Percentiles rank a stretch among this genome's conserved stretches.
Evolutionary conservation across 2,329 filamentous ascomycete genomes (phyloP).

Genomic region (Alternaria sp.): DNA sequence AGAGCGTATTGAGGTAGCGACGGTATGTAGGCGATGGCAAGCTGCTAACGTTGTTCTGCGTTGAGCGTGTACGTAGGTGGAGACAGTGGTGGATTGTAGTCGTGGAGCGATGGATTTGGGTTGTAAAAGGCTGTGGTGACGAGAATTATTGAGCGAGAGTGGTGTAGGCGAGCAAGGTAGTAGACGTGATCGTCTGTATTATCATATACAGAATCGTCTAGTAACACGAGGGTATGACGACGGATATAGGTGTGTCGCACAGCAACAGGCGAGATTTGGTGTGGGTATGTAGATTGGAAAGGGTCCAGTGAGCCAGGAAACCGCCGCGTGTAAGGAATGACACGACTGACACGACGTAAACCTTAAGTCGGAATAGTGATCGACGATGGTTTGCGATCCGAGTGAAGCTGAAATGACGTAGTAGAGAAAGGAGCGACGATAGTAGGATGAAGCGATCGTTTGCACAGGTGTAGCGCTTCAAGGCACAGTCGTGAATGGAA

Average conservation of each 20-base stretch:
- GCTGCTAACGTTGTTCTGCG: not conserved
- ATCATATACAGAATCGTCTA: not conserved
- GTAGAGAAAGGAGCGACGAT: constrained; percentile 18
- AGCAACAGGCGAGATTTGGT: constrained; percentile 27
- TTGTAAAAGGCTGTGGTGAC: not conserved
- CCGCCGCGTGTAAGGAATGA: constrained; percentile 1
- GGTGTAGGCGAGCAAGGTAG: no score
- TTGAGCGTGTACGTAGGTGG: not conserved
- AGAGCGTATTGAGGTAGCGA: not conserved
- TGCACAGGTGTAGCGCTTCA: constrained; percentile 28
- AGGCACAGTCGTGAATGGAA: constrained; percentile 23
- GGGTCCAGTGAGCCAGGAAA: constrained; percentile 10
- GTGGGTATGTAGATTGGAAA: constrained; percentile 19
- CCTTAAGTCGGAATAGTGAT: constrained; percentile 1
- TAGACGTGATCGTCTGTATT: not conserved
- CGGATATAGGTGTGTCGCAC: constrained; percentile 20
- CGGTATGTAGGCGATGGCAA: not conserved
- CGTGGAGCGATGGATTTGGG: not conserved
- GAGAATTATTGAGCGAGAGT: not conserved
- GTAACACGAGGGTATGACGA: constrained; percentile 1
- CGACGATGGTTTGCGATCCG: not conserved
- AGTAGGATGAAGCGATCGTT: constrained; percentile 7
- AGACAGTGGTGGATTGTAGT: not conserved
- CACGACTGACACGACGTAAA: not conserved
- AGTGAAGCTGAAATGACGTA: constrained; percentile 1